A percentile compares a stretch with the other conserved stretches of the same genome.
Evolutionary conservation across 768 basidiomycete genomes (phyloP).

Genomic region (Termitomyces sp.): DNA sequence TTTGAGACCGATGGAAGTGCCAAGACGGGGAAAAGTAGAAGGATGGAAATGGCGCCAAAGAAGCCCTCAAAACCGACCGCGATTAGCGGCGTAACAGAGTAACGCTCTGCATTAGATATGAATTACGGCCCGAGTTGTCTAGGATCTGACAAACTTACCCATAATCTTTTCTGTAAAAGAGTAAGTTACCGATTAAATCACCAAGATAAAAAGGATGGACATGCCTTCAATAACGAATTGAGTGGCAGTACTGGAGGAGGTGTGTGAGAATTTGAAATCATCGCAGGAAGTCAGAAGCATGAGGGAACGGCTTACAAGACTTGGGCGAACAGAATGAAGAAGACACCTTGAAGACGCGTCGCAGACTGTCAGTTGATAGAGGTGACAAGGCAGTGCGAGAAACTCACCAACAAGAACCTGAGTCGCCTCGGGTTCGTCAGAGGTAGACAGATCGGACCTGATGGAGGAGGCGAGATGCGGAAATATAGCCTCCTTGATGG

Average conservation of each 20-base stretch:
- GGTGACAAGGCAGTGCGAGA: slow-evolving; percentile 11
- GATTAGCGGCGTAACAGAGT: slow-evolving; percentile 83
- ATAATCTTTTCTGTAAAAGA: slow-evolving; percentile 77
- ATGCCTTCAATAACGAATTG: slow-evolving; percentile 77
- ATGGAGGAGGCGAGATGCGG: slow-evolving; percentile 27
- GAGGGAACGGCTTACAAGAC: slow-evolving; percentile 66
- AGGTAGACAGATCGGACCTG: slow-evolving; percentile 34
- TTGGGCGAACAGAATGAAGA: slow-evolving; percentile 92
- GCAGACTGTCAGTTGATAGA: slow-evolving; percentile 20
- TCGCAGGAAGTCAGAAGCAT: slow-evolving; percentile 17
- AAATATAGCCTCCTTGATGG: slow-evolving; percentile 47
- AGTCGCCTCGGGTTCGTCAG: slow-evolving; percentile 58
- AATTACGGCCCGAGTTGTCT: background rate
- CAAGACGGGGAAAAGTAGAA: slow-evolving; percentile 78
- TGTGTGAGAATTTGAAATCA: slow-evolving; percentile 12
- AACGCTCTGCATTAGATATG: slow-evolving; percentile 42
- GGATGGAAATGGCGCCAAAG: slow-evolving; percentile 81
- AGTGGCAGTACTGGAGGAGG: slow-evolving; percentile 66
- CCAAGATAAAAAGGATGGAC: slow-evolving; percentile 12
- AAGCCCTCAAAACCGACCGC: slow-evolving; percentile 95
- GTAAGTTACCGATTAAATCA: slow-evolving; percentile 11
- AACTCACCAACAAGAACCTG: slow-evolving; percentile 71
- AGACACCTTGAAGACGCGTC: slow-evolving; percentile 57
- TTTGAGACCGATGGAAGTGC: slow-evolving; percentile 65
- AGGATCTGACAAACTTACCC: slow-evolving; percentile 32